phyloP scores from a whole-genome alignment of 371 early-diverging fungal genomes.

The Mortierella sp. region DNA sequence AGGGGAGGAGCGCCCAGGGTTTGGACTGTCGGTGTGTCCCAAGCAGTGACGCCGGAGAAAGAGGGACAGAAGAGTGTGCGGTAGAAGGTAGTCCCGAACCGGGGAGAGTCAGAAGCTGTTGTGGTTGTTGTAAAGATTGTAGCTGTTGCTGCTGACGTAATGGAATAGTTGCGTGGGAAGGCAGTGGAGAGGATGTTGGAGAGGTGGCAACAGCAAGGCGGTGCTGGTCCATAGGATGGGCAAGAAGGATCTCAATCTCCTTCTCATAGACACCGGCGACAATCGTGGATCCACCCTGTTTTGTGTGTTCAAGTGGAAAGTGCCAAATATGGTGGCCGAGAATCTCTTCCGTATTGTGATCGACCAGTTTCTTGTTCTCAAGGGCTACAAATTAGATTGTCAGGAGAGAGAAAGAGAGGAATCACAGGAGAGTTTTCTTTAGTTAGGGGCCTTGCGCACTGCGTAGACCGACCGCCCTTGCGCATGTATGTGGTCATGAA shows the following conservation, averaged over 20 bases:
- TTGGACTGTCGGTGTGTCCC: not conserved
- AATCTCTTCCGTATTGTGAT: conserved; percentile 41
- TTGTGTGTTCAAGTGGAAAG: conserved; percentile 42
- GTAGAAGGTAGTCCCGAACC: not conserved
- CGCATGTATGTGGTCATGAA: too few relatives aligned
- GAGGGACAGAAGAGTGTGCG: not conserved
- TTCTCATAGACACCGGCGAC: conserved; percentile 42
- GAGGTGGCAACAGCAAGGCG: not conserved
- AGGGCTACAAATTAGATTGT: conserved; percentile 15
- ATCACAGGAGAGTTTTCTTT: too few relatives aligned
- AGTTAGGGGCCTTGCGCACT: too few relatives aligned
- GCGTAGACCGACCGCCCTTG: too few relatives aligned
- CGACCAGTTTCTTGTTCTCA: conserved; percentile 46
- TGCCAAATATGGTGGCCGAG: conserved; percentile 44
- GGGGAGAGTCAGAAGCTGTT: not conserved
- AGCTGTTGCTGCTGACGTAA: not conserved
- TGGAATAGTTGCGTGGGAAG: too few relatives aligned
- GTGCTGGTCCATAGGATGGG: conserved; percentile 18
- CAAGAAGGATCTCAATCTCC: conserved; percentile 35
- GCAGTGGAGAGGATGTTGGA: not conserved
- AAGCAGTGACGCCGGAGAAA: conserved; percentile 3
- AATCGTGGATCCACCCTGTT: conserved; percentile 29
- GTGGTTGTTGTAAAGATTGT: not conserved
- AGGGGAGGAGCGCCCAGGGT: conserved; percentile 25
- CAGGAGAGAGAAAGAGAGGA: too few relatives aligned